Evolutionary conservation across 306 rosid species (phyloP), one percentile per base, ranked within the genome.

Genomic region (Cucumis melo): DNA sequence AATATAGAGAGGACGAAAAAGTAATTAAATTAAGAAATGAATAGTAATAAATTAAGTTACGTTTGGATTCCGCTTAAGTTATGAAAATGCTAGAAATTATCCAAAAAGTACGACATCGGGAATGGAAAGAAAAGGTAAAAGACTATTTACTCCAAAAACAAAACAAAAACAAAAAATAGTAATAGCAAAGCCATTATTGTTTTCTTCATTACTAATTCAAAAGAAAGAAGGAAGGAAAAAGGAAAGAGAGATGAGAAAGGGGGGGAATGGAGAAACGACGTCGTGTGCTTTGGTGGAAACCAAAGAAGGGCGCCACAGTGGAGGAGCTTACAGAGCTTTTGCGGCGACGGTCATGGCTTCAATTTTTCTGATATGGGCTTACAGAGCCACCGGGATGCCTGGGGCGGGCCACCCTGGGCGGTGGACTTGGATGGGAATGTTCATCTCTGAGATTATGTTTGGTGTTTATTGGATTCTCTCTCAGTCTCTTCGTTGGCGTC

Each of bases 391-490:
- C 17, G 66, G 83, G 67, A 55, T 85, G 36, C 77, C 82, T 11
- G 24, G 11, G 36, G 32, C 44, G 4, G 66, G 55, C 14, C 51
- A 51, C 1, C 23, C 34, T 24, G 78, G 80, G 17, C 60, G 75
- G 38, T 83, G 86, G 89, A 75, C 65, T 21, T 84, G 90, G 87
- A 75, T 88, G 29, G 82, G 82, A 19, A 14, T 85, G 80, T 79
- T 76, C 46, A 4, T 76, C 38, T 58, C 83, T 0, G 97, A 91
- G 27, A 1, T 84, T 0, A 16, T 60, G 0, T 91, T 89, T 27
- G 85, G 95, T 13, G 2, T 89, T 3, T 89, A 81, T 68, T 91
- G 97, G 97, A 82, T 91, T 0, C 29, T 84, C 50, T 85, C 90
- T 61, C 97, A 84, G 68, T 84, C 97, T 41, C 51, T 78, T 57